Percentiles rank a stretch among this genome's conserved stretches.
Conservation (phyloP, 257 asterid genomes). For the Nicotiana sylvestris region DNA sequence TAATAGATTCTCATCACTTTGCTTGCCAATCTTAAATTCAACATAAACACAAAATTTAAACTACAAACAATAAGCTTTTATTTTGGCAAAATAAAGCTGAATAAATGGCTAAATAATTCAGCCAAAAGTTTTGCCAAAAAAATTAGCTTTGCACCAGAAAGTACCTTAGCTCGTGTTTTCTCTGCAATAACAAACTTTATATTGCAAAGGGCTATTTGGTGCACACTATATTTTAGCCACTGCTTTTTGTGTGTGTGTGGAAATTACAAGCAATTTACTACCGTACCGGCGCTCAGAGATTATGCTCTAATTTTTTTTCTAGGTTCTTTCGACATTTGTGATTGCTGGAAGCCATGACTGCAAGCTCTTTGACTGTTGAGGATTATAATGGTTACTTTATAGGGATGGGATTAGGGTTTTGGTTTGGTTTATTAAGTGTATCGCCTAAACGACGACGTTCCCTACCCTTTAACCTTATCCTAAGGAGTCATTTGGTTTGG, state of each 20-base stretch:
- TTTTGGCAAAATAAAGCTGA: conserved; percentile 33
- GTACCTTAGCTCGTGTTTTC: conserved; percentile 49
- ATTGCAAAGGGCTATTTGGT: conserved; percentile 68
- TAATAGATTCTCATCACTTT: conserved; percentile 24
- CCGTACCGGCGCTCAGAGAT: too few species aligned
- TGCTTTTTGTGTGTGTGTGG: too few species aligned
- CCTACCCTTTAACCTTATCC: too few species aligned
- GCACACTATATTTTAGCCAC: conserved; percentile 16
- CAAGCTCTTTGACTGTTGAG: neutral
- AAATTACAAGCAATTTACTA: too few species aligned
- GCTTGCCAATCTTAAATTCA: neutral
- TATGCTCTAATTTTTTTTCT: too few species aligned
- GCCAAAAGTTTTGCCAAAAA: conserved; percentile 28
- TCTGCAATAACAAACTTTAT: conserved; percentile 37
- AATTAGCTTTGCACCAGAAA: conserved; percentile 42
- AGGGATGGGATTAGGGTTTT: neutral
- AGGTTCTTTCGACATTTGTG: too few species aligned
- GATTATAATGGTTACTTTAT: neutral
- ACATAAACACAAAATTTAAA: neutral
- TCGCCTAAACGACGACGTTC: too few species aligned
- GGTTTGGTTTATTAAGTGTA: neutral
- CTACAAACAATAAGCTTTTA: neutral
- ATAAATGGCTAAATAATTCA: conserved; percentile 13
- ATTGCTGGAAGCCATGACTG: neutral
- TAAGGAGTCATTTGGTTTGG: too few species aligned